Evolutionary conservation across 2,329 filamentous ascomycete species (phyloP), one percentile per base, ranked within the genome.

Genomic region (Colletotrichum karsti): DNA sequence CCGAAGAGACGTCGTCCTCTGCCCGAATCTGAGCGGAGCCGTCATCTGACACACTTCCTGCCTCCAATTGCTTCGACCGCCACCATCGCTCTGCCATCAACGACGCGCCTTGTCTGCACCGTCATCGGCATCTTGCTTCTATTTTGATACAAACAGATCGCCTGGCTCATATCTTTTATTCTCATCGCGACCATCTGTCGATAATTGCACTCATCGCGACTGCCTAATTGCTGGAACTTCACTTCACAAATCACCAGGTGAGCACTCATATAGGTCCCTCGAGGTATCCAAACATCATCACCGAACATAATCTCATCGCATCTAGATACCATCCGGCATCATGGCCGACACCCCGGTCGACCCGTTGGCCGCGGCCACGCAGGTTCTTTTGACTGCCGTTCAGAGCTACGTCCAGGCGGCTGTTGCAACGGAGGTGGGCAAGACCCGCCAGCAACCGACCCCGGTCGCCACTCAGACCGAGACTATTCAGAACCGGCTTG

Each of bases 351-450:
- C 5, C 20, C 28, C 64, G 37, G 42, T 53, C 44, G 64, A 67
- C 13, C 59, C 64, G 35, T 20, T 67, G 59, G 59, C 59, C 7
- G 42, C 59, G 10, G 64, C 59, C 26, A 57, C 59, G 5, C 24
- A 56, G 37, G 54, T 22, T 26, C 53, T 67, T 35, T 57, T 63
- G 59, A 22, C 5, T 15, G 61, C 64, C 7, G 46, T 67, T 12
- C 64, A 67, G 51, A 22, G 35, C 30, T 67, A 67, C n/a, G 51
- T 67, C 26, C 64, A 59, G 35, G 53, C 59, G 7, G 59, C 59
- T 35, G 44, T 67, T 30, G 33, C 64, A 12, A 46, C 59, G 5
- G 59, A 57, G 41, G 8, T 28, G 24, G 51, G 50, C 15, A 63
- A 63, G 10, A 13, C 22, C 41, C 50, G 20, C 20, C 37, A 41